Base-by-base conservation (phyloP, 257 asterid genomes). In the Haberlea rhodopensis region DNA sequence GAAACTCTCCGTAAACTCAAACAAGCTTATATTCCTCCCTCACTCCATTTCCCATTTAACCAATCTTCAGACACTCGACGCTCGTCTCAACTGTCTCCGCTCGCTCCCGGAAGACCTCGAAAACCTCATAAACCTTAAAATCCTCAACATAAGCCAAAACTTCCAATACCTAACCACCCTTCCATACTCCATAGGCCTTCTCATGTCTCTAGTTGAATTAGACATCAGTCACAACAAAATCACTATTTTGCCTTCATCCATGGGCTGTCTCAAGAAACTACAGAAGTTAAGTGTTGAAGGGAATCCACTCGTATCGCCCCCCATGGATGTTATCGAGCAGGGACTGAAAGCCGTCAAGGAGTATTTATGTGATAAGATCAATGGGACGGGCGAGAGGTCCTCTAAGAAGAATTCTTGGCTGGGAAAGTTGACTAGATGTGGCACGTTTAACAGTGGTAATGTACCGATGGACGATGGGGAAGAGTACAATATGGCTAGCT, bases 181-280 rank as follows among this genome's bases (percentile, higher is more conserved):
- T 6, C 98, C 98, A 0, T 87, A 85, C 83, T 85, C 98, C 25
- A 31, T 91, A 1, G 98, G 98, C 37, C 91, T 91, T 0, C 90
- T 91, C 43, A 83, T 83, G 28, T 86, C 96, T 1, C 85, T 91
- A 0, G 69, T 76, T 2, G 98, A 91, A 65, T 53, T 91, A 10
- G 98, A 91, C 62, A 85, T 87, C 1, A 89, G 98, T 76, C 87
- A 91, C 81, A 91, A 91, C 80, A 87, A 76, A 43, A 85, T 91
- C 57, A 62, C 82, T 0, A 25, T 51, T 49, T 71, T 91, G 32
- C 98, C 98, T 0, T 82, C 83, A 43, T 86, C 96, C 15, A 74
- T 91, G 1, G 95, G 95, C 2, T 91, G 98, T 45, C 85, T 91
- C 21, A 89, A 82, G 72, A 79, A 67, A 78, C 91, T 91, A 10